phyloP scores from a whole-genome alignment of 2,329 filamentous ascomycete species.

The Paradendryphiella salina region DNA sequence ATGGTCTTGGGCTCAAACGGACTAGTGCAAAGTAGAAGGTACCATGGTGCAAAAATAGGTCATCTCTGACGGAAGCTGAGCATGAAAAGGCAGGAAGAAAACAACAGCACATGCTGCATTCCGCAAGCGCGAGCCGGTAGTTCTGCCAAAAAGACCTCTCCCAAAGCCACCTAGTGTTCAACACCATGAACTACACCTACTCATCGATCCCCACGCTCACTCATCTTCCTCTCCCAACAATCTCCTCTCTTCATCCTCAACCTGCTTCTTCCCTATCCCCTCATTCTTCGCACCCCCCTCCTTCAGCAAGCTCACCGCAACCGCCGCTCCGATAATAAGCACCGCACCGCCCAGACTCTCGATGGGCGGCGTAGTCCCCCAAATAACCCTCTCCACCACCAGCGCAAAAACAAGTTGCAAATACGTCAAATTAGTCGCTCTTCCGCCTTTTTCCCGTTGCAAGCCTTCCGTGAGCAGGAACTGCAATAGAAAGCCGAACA shows the following conservation, averaged over 20 bases:
- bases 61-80: too few species aligned
- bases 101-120: too few species aligned
- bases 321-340: constrained; percentile 32
- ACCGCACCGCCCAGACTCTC: constrained; percentile 31
- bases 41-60: too few species aligned
- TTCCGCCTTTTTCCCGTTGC: constrained; percentile 64
- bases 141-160: too few species aligned
- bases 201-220: not conserved
- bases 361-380: constrained; percentile 36
- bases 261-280: constrained; percentile 11
- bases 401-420: constrained; percentile 68
- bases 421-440: constrained; percentile 67
- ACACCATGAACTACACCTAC: too few species aligned
- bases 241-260: constrained; percentile 28
- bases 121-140: too few species aligned
- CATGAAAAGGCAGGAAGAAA: too few species aligned
- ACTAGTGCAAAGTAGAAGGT: too few species aligned
- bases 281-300: constrained; percentile 2
- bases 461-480: constrained; percentile 76
- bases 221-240: constrained; percentile 18
- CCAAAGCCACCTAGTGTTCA: too few species aligned
- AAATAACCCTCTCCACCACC: constrained; percentile 63
- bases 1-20: too few species aligned
- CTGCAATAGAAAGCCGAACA: constrained; percentile 78
- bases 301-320: constrained; percentile 35